A percentile compares a stretch with the other conserved stretches of the same genome.
Conservation (phyloP, 495 filamentous ascomycete genomes). For the Xylaria curta region DNA sequence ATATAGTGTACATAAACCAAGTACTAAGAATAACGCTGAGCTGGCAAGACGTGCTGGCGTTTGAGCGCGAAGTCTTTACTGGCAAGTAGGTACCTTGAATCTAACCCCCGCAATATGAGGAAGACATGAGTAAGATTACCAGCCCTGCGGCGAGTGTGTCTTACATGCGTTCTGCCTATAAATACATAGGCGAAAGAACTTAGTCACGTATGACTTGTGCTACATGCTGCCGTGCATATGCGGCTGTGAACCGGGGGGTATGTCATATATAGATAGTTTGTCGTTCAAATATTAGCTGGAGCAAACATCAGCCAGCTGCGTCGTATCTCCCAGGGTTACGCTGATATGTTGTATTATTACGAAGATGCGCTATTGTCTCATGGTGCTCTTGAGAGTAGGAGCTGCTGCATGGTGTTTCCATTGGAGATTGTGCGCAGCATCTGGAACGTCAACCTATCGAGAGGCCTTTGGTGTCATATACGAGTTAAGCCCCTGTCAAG, state of each 20-base stretch:
- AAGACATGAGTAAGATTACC: constrained; percentile 3
- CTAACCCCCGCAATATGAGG: background rate
- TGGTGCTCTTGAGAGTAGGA: background rate
- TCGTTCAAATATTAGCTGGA: background rate
- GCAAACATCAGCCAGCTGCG: background rate
- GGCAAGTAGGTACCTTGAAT: background rate
- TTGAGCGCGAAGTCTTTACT: background rate
- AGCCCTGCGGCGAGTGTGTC: background rate
- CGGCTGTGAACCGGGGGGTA: constrained; percentile 4
- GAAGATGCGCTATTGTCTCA: background rate
- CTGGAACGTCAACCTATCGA: background rate
- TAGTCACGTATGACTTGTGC: constrained; percentile 2
- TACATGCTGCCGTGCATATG: background rate
- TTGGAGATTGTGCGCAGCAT: background rate
- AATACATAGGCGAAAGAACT: constrained; percentile 11
- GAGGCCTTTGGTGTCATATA: background rate
- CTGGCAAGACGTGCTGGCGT: background rate
- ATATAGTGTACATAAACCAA: background rate
- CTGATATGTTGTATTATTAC: background rate
- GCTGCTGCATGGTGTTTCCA: background rate
- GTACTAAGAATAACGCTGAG: background rate
- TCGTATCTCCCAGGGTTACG: background rate
- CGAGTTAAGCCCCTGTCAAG: background rate
- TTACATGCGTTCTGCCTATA: constrained; percentile 7
- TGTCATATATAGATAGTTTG: background rate